Conservation (phyloP, 2,329 filamentous ascomycete genomes). For the Diaporthe ilicicola region DNA sequence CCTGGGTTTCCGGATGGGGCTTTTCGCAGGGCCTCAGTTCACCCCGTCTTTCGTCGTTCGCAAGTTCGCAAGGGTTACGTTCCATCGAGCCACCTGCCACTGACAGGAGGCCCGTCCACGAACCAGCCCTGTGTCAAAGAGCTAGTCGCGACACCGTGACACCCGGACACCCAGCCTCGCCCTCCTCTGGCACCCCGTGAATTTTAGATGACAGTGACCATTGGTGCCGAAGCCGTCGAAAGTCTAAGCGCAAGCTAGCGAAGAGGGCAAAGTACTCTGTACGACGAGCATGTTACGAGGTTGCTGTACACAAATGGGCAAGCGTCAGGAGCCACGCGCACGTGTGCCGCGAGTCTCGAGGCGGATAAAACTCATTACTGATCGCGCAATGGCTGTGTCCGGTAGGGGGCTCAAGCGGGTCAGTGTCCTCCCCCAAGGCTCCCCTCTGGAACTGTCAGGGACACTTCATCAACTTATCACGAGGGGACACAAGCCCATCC, state of each 20-base stretch:
- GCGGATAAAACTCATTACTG: neutral
- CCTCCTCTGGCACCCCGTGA: conserved; percentile 5
- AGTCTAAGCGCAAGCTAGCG: conserved; percentile 16
- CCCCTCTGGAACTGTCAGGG: neutral
- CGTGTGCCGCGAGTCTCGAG: neutral
- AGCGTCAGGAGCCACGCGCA: conserved; percentile 6
- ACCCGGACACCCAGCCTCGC: neutral
- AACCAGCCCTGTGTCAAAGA: neutral
- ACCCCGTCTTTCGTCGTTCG: conserved; percentile 8
- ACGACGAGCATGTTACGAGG: conserved; percentile 13
- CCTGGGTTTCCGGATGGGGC: neutral
- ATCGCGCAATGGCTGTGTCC: conserved; percentile 3
- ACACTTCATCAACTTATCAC: conserved; percentile 14
- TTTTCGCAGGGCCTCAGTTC: neutral
- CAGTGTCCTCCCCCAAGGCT: neutral
- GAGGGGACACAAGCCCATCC: conserved; percentile 7
- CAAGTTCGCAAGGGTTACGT: conserved; percentile 13
- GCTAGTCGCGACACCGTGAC: neutral
- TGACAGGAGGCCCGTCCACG: conserved; percentile 7
- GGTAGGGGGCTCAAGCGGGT: conserved; percentile 9
- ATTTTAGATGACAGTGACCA: neutral
- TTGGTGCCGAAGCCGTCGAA: conserved; percentile 3
- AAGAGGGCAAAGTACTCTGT: conserved; percentile 14
- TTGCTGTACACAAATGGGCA: conserved; percentile 4
- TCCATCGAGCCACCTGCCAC: conserved; percentile 1